These are phyloP conservation scores for Lotus japonicus DNA, from an alignment of 306 rosid genomes.

Conservation along the genomic window DNA sequence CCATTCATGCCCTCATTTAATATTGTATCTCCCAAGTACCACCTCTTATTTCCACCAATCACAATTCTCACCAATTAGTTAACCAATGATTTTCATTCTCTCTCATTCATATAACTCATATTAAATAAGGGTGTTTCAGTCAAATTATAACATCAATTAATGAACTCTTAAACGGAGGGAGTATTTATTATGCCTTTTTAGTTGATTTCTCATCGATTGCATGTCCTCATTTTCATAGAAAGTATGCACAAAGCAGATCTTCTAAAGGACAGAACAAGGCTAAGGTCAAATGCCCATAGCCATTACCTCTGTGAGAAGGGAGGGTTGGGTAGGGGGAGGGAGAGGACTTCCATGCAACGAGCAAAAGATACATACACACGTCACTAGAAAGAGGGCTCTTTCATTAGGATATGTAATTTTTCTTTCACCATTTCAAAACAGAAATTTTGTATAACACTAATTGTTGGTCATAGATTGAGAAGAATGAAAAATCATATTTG, in stretches of 20 bases:
- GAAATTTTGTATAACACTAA: not conserved
- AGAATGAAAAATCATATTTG: constrained; percentile 15
- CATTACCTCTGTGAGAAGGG: not conserved
- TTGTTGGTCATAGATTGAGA: not conserved
- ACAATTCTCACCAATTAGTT: no score
- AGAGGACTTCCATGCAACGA: not conserved
- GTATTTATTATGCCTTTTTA: not conserved
- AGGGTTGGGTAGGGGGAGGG: not conserved
- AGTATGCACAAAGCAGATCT: not conserved
- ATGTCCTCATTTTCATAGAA: not conserved
- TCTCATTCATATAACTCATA: no score
- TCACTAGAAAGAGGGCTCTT: not conserved
- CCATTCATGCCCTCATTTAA: no score
- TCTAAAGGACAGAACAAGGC: not conserved
- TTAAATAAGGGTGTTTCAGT: no score
- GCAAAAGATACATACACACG: not conserved
- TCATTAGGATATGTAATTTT: not conserved
- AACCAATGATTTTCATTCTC: no score
- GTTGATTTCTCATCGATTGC: constrained; percentile 1
- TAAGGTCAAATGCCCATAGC: not conserved
- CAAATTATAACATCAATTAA: no score
- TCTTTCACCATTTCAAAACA: not conserved
- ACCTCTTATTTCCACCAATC: no score
- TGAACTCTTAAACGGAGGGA: no score
- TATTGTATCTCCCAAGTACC: no score